phyloP scores from a whole-genome alignment of 129 eudicot genomes.

The Lactuca saligna region DNA sequence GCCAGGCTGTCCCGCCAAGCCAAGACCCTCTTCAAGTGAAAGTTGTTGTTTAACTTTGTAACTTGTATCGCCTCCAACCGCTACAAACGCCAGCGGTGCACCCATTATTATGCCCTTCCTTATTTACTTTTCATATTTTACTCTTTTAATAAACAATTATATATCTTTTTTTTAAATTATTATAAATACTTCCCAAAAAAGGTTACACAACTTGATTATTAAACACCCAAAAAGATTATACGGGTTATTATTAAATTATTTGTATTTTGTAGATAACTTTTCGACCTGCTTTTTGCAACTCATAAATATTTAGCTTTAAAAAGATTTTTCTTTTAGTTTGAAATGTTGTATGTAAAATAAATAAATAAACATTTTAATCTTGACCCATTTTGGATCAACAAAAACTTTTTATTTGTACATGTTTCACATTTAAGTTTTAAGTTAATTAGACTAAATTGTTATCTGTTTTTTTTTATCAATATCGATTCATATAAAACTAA shows the following conservation, averaged over 20 bases:
- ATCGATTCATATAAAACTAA: too few species aligned
- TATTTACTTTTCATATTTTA: not conserved
- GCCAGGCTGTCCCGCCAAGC: constrained; percentile 67
- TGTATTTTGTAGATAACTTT: not conserved
- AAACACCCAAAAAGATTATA: not conserved
- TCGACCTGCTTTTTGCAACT: not conserved
- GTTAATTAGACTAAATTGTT: too few species aligned
- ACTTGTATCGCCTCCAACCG: constrained; percentile 19
- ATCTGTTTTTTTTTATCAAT: too few species aligned
- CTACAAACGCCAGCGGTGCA: constrained; percentile 14
- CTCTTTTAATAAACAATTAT: not conserved
- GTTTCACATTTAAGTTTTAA: too few species aligned
- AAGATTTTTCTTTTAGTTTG: too few species aligned
- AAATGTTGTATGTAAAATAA: too few species aligned
- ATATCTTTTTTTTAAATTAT: too few species aligned
- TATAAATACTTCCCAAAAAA: not conserved
- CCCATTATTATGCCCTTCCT: not conserved
- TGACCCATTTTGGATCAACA: too few species aligned
- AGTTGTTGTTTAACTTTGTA: constrained; percentile 10
- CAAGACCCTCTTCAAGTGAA: constrained; percentile 2
- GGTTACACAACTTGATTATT: not conserved
- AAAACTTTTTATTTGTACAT: too few species aligned
- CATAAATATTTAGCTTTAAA: too few species aligned
- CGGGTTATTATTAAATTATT: not conserved
- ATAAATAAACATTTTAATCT: too few species aligned